Percentiles rank a stretch among this genome's conserved stretches.
Conservation (phyloP, 1,284 basidiomycete genomes). For the Sanguinoderma infundibulare region DNA sequence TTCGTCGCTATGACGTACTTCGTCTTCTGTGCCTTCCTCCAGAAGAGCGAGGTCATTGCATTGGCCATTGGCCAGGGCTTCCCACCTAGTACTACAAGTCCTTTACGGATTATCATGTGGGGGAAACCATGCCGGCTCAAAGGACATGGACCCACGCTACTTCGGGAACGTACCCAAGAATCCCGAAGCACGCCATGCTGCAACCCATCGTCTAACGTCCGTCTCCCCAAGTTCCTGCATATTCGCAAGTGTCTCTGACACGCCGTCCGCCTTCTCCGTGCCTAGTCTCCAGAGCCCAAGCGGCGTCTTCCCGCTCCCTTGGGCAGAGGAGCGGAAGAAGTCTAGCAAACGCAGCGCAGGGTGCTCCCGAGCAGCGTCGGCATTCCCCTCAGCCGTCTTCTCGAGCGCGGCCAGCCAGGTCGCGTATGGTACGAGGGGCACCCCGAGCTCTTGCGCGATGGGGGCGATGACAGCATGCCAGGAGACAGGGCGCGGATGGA, state of each 20-base stretch:
- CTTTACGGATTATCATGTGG: neutral
- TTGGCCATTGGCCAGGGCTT: too few relatives aligned
- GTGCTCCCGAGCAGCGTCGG: slow-evolving; percentile 9
- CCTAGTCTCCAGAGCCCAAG: slow-evolving; percentile 9
- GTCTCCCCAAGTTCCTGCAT: slow-evolving; percentile 6
- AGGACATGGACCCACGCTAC: neutral
- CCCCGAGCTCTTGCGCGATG: slow-evolving; percentile 11
- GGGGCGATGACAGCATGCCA: slow-evolving; percentile 16
- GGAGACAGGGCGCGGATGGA: slow-evolving; percentile 16
- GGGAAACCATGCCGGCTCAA: too few relatives aligned
- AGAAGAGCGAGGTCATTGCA: too few relatives aligned
- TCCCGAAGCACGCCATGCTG: slow-evolving; percentile 11
- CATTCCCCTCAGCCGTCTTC: neutral
- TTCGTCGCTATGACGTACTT: too few relatives aligned
- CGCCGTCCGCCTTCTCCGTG: slow-evolving; percentile 6
- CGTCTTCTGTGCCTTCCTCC: too few relatives aligned
- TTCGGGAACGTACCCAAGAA: slow-evolving; percentile 3
- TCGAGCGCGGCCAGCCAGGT: slow-evolving; percentile 17
- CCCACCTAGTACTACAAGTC: too few relatives aligned
- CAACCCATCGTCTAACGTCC: slow-evolving; percentile 10
- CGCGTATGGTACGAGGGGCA: slow-evolving; percentile 17
- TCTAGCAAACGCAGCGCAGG: slow-evolving; percentile 22
- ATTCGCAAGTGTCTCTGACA: slow-evolving; percentile 10
- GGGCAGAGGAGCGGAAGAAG: slow-evolving; percentile 15
- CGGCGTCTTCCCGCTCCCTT: neutral